These are phyloP conservation scores for Scheffersomyces stambukii DNA, from an alignment of 1,139 yeast species.

Conservation along the genomic window DNA sequence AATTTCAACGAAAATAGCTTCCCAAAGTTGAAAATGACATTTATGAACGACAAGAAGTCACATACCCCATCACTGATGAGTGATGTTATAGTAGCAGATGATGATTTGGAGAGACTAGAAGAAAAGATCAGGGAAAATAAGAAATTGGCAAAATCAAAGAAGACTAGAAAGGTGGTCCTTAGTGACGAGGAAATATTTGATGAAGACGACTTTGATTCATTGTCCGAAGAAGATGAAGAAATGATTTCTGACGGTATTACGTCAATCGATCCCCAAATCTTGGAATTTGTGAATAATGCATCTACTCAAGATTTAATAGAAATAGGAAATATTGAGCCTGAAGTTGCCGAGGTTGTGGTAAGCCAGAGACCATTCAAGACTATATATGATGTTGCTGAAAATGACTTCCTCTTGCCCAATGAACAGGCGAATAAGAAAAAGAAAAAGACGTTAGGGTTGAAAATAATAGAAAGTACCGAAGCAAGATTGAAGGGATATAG, in stretches of 20 bases:
- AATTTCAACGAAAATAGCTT: slow-evolving; percentile 10
- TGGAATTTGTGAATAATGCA: slow-evolving; percentile 77
- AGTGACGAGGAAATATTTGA: slow-evolving; percentile 30
- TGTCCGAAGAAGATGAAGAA: slow-evolving; percentile 39
- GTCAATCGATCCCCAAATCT: slow-evolving; percentile 56
- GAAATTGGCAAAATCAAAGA: slow-evolving; percentile 16
- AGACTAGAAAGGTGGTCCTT: slow-evolving; percentile 6
- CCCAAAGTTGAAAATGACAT: slow-evolving; percentile 5
- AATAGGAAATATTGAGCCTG: slow-evolving; percentile 66
- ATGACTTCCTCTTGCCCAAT: slow-evolving; percentile 36
- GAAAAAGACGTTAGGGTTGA: slow-evolving; percentile 66
- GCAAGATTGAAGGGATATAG: slow-evolving; percentile 79
- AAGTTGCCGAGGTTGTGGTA: slow-evolving; percentile 60
- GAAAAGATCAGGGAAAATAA: slow-evolving; percentile 34
- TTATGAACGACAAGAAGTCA: slow-evolving; percentile 5
- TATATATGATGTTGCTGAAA: slow-evolving; percentile 54
- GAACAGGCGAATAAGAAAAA: slow-evolving; percentile 28
- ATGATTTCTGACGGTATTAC: slow-evolving; percentile 41
- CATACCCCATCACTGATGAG: too few species aligned
- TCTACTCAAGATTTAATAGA: slow-evolving; percentile 74
- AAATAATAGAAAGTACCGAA: slow-evolving; percentile 67
- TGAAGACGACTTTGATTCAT: slow-evolving; percentile 33
- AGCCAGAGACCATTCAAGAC: slow-evolving; percentile 62
- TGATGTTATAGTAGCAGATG: slow-evolving; percentile 20
- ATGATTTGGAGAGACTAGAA: slow-evolving; percentile 39